A percentile compares a stretch with the other conserved stretches of the same genome.
Evolutionary conservation across 2,329 filamentous ascomycete genomes (phyloP).

Genomic region (Exophiala aquamarina): DNA sequence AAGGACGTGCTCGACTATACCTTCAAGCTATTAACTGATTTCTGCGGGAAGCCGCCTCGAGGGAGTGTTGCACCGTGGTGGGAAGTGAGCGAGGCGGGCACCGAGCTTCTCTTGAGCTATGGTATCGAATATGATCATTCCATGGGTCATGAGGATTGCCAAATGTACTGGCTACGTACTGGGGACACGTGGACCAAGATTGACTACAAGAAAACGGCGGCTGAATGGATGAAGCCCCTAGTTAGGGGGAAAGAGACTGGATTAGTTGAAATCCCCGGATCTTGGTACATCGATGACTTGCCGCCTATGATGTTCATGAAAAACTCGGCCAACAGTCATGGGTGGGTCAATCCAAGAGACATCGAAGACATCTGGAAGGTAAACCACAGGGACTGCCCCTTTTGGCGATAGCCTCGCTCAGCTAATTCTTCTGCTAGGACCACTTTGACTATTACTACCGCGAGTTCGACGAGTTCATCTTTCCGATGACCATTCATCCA

Average conservation of each 20-base stretch:
- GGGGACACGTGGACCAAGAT: slow-evolving; percentile 47
- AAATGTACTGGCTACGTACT: slow-evolving; percentile 45
- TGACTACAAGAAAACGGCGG: slow-evolving; percentile 43
- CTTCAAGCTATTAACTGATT: slow-evolving; percentile 70
- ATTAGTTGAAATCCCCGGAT: slow-evolving; percentile 45
- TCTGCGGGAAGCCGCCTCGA: slow-evolving; percentile 67
- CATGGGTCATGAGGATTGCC: slow-evolving; percentile 46
- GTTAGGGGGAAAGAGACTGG: slow-evolving; percentile 47
- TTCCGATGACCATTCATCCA: slow-evolving; percentile 75
- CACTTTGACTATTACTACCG: slow-evolving; percentile 69
- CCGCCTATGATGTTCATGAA: slow-evolving; percentile 44
- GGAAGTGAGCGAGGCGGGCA: slow-evolving; percentile 69
- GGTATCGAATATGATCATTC: slow-evolving; percentile 47
- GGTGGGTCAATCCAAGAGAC: slow-evolving; percentile 59
- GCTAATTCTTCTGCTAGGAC: slow-evolving; percentile 48
- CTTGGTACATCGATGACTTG: slow-evolving; percentile 43
- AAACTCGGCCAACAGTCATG: slow-evolving; percentile 51
- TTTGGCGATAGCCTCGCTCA: neutral
- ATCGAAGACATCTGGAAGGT: slow-evolving; percentile 55
- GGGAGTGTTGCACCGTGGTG: slow-evolving; percentile 75
- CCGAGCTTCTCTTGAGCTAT: slow-evolving; percentile 45
- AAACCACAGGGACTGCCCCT: slow-evolving; percentile 2
- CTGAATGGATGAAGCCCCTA: slow-evolving; percentile 48
- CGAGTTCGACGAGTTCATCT: slow-evolving; percentile 74
- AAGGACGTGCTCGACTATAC: slow-evolving; percentile 75